Conservation (phyloP, 768 basidiomycete species). For the Tricholoma sp. region DNA sequence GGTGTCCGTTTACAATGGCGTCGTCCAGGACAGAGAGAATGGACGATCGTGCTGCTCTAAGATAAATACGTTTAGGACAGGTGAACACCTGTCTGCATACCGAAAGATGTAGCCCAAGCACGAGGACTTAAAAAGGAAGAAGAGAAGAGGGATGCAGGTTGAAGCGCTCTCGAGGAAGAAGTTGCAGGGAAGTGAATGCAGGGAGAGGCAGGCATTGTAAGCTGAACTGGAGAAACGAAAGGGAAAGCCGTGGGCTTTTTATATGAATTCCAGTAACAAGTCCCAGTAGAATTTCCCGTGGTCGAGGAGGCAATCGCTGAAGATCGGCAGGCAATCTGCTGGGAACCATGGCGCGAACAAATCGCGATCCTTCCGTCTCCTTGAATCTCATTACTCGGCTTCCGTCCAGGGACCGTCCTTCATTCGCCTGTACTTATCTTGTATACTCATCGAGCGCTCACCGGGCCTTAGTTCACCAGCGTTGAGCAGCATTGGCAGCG, state of each 20-base stretch:
- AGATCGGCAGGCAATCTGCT: constrained; percentile 36
- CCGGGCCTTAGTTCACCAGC: too few relatives aligned
- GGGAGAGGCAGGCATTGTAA: constrained; percentile 33
- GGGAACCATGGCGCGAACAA: constrained; percentile 10
- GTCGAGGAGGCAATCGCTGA: constrained; percentile 23
- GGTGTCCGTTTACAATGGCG: constrained; percentile 53
- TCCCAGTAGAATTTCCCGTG: constrained; percentile 24
- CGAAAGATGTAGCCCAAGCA: constrained; percentile 47
- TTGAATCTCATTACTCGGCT: too few relatives aligned
- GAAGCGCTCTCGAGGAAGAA: constrained; percentile 37
- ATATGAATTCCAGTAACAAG: constrained; percentile 21
- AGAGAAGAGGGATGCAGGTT: constrained; percentile 39
- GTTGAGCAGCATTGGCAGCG: too few relatives aligned
- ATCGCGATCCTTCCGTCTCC: background rate
- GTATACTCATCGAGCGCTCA: too few relatives aligned
- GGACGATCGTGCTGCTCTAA: constrained; percentile 48
- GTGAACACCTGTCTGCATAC: constrained; percentile 22
- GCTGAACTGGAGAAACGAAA: constrained; percentile 8
- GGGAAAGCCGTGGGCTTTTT: constrained; percentile 19
- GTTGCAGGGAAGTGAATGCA: constrained; percentile 34
- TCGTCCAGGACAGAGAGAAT: constrained; percentile 54
- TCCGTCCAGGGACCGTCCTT: background rate
- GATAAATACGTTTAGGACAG: constrained; percentile 5
- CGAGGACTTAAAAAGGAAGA: constrained; percentile 40
- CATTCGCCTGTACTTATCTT: too few relatives aligned